Evolutionary conservation across 2,329 filamentous ascomycete genomes (phyloP).

Genomic region (Tolypocladium pustulatum): DNA sequence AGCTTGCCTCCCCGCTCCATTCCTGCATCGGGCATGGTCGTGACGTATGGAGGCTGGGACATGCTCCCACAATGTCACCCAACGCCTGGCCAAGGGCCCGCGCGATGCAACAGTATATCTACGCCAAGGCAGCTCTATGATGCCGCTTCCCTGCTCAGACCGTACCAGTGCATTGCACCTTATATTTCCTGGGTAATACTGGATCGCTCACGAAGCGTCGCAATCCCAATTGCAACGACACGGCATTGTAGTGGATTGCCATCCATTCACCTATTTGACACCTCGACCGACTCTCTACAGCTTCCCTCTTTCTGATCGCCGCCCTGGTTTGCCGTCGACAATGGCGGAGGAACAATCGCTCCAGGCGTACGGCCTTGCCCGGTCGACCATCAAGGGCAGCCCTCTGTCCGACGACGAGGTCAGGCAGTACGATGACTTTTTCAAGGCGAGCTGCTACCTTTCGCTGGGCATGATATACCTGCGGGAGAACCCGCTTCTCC

Average conservation of each 20-base stretch:
- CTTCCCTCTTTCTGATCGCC: no score
- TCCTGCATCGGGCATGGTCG: neutral
- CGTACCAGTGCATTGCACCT: neutral
- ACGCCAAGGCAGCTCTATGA: neutral
- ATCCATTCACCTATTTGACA: neutral
- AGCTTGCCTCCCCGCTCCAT: neutral
- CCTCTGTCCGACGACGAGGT: constrained; percentile 58
- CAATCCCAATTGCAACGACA: neutral
- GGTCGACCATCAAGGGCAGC: constrained; percentile 50
- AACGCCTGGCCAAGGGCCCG: neutral
- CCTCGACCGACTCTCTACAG: no score
- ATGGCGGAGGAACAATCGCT: constrained; percentile 43
- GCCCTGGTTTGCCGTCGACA: constrained; percentile 2
- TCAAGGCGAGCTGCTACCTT: constrained; percentile 64
- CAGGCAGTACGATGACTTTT: constrained; percentile 60
- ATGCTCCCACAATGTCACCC: neutral
- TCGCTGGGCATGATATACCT: constrained; percentile 75
- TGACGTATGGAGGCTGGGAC: neutral
- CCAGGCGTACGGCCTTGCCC: constrained; percentile 53
- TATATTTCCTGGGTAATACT: neutral
- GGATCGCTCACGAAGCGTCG: neutral
- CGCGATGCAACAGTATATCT: neutral
- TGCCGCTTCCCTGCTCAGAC: neutral
- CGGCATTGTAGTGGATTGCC: neutral
- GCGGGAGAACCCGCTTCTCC: constrained; percentile 60